These are phyloP conservation scores for Candolleomyces efflorescens DNA, from an alignment of 768 basidiomycete genomes.

Conservation along the genomic window DNA sequence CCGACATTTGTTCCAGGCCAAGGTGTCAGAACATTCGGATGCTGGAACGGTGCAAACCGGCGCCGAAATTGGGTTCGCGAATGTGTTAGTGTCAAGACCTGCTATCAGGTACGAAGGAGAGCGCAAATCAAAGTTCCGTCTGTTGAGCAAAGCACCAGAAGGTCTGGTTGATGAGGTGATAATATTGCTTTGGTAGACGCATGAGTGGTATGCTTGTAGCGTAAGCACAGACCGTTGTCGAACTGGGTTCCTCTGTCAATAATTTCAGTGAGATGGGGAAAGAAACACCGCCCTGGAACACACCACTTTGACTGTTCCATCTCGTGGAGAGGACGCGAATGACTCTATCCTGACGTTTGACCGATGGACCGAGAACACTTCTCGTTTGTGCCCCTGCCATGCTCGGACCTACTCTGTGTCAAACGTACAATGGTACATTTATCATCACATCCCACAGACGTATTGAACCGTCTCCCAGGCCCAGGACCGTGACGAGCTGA, in stretches of 20 bases:
- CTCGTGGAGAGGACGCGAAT: slow-evolving; percentile 89
- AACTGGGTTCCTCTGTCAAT: slow-evolving; percentile 79
- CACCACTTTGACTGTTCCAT: slow-evolving; percentile 85
- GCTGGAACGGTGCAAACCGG: slow-evolving; percentile 77
- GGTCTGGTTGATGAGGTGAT: slow-evolving; percentile 85
- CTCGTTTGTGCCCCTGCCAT: slow-evolving; percentile 93
- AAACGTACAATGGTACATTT: slow-evolving; percentile 56
- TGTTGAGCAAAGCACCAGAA: slow-evolving; percentile 79
- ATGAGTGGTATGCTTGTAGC: slow-evolving; percentile 76
- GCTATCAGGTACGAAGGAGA: slow-evolving; percentile 53
- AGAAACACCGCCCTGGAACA: slow-evolving; percentile 21
- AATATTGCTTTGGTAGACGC: slow-evolving; percentile 90
- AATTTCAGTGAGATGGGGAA: slow-evolving; percentile 4
- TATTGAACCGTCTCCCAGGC: slow-evolving; percentile 90
- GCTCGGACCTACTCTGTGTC: slow-evolving; percentile 46
- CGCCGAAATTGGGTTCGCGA: slow-evolving; percentile 64
- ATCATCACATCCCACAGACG: slow-evolving; percentile 88
- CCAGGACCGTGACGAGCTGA: slow-evolving; percentile 85
- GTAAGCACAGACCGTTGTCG: slow-evolving; percentile 75
- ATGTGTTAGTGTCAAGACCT: slow-evolving; percentile 38
- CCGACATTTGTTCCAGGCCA: slow-evolving; percentile 94
- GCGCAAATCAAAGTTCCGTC: slow-evolving; percentile 88
- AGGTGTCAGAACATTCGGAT: slow-evolving; percentile 74
- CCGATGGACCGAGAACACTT: slow-evolving; percentile 95
- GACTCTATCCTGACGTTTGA: slow-evolving; percentile 87